Evolutionary conservation across 345 rosid genomes (phyloP).

Genomic region (Litchi chinensis): DNA sequence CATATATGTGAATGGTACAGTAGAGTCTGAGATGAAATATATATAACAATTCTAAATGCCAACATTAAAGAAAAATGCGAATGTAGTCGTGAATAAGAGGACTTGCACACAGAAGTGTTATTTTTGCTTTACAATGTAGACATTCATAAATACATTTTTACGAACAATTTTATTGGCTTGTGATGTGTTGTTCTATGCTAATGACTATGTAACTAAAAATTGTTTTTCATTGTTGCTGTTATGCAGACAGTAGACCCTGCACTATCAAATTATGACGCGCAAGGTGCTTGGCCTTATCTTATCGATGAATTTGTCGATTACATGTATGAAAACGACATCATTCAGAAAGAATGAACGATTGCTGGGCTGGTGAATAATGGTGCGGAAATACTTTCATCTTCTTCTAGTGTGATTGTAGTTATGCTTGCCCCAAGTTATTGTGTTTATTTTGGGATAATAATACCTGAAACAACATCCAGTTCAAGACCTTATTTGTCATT

Average conservation of each 20-base stretch:
- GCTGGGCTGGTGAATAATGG: neutral
- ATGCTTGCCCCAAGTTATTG: slow-evolving; percentile 14
- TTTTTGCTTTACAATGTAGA: neutral
- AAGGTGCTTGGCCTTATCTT: slow-evolving; percentile 99
- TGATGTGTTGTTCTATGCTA: neutral
- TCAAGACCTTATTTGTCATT: slow-evolving; percentile 10
- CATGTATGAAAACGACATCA: slow-evolving; percentile 63
- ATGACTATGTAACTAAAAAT: neutral
- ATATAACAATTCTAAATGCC: neutral
- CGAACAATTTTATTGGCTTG: neutral
- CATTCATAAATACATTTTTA: neutral
- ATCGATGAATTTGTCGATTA: slow-evolving; percentile 97
- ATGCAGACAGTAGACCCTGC: slow-evolving; percentile 70
- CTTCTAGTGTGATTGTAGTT: slow-evolving; percentile 17
- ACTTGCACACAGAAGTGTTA: neutral
- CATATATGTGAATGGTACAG: neutral
- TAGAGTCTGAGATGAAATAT: neutral
- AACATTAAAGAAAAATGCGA: neutral
- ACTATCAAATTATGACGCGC: slow-evolving; percentile 79
- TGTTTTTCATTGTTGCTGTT: neutral
- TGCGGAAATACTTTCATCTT: neutral
- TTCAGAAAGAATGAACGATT: slow-evolving; percentile 33
- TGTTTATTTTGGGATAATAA: neutral
- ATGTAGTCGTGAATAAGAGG: neutral
- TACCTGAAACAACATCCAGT: neutral